A percentile compares a stretch with the other conserved stretches of the same genome.
Conservation (phyloP, 352 stramenopile species). For the Pseudoperonospora humuli region DNA sequence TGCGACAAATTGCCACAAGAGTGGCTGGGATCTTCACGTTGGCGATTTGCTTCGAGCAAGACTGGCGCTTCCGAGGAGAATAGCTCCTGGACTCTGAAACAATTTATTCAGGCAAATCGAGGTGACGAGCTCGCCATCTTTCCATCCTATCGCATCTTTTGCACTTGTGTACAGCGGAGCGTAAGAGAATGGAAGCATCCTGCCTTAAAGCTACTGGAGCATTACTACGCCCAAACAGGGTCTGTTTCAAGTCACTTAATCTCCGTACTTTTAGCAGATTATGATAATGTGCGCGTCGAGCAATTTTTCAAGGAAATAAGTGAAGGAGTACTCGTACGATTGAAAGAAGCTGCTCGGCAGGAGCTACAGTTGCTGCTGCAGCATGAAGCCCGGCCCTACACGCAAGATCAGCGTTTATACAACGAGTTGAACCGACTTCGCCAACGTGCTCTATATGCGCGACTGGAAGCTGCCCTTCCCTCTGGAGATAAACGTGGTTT, state of each 20-base stretch:
- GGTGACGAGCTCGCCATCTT: slow-evolving; percentile 13
- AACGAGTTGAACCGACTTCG: slow-evolving; percentile 20
- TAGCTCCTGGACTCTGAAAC: slow-evolving; percentile 7
- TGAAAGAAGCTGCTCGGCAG: slow-evolving; percentile 4
- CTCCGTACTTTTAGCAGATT: slow-evolving; percentile 6
- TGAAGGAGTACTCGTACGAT: slow-evolving; percentile 1
- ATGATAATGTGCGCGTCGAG: slow-evolving; percentile 8
- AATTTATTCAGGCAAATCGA: slow-evolving; percentile 23
- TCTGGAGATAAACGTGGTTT: slow-evolving; percentile 4
- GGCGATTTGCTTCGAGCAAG: slow-evolving; percentile 4
- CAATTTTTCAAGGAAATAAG: slow-evolving; percentile 15
- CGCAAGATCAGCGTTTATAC: slow-evolving; percentile 26
- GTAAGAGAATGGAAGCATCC: slow-evolving; percentile 26
- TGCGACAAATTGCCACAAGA: slow-evolving; percentile 14
- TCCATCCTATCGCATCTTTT: slow-evolving; percentile 29
- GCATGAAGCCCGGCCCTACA: slow-evolving; percentile 31
- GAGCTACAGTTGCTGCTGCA: slow-evolving; percentile 17
- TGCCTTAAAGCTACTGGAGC: slow-evolving; percentile 17
- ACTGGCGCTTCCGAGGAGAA: background rate
- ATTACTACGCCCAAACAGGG: slow-evolving; percentile 21
- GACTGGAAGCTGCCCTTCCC: slow-evolving; percentile 9
- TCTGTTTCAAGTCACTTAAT: slow-evolving; percentile 14
- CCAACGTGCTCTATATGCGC: slow-evolving; percentile 11
- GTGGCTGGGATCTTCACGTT: slow-evolving; percentile 19
- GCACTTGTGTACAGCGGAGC: slow-evolving; percentile 24